Evolutionary conservation across 2,329 filamentous ascomycete genomes (phyloP).

Genomic region (Colletotrichum sansevieriae): DNA sequence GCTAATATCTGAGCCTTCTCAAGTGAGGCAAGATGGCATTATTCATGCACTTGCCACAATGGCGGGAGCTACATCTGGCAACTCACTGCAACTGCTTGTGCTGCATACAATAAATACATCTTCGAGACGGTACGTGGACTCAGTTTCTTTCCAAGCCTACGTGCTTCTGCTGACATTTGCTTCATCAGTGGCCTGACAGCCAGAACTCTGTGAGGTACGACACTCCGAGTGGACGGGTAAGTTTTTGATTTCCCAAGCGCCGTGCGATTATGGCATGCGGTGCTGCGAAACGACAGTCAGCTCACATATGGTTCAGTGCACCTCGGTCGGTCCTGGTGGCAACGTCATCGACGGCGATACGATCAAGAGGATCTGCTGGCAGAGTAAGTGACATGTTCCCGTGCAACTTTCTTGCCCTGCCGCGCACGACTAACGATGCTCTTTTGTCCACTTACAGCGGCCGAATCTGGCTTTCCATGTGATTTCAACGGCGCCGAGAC

Average conservation of each 20-base stretch:
- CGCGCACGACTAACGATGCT: background rate
- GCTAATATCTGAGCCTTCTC: background rate
- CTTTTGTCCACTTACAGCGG: background rate
- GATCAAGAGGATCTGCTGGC: background rate
- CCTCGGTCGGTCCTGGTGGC: background rate
- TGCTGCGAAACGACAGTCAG: background rate
- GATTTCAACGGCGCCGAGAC: background rate
- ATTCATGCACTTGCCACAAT: constrained; percentile 20
- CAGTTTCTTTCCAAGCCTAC: background rate
- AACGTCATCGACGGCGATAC: constrained; percentile 9
- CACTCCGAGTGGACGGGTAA: constrained; percentile 8
- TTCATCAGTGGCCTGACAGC: constrained; percentile 13
- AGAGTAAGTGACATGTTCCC: background rate
- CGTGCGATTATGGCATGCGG: background rate
- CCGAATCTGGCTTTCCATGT: constrained; percentile 6
- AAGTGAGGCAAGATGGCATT: constrained; percentile 14
- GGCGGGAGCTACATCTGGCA: constrained; percentile 17
- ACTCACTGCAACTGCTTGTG: background rate
- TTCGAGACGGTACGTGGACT: background rate
- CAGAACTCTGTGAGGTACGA: constrained; percentile 1
- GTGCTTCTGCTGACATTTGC: background rate
- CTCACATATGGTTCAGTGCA: constrained; percentile 5
- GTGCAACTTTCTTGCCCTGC: background rate
- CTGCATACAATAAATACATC: background rate
- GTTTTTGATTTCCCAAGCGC: background rate